A percentile compares a stretch with the other conserved stretches of the same genome.
These are phyloP conservation scores for Oryza coarctata DNA, from an alignment of 176 grass and related monocot species.

Conservation along the genomic window DNA sequence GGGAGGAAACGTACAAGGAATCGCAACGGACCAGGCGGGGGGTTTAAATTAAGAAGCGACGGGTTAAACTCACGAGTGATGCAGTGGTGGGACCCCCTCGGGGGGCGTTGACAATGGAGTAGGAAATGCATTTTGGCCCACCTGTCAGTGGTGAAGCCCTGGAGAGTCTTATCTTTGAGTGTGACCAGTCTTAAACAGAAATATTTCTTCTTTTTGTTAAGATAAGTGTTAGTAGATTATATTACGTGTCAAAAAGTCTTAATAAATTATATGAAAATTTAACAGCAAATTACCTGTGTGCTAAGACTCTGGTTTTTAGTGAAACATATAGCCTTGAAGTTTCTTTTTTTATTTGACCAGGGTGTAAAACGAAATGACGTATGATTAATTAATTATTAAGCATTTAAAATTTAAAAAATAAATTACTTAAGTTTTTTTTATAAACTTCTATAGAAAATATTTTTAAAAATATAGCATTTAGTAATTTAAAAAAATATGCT, in stretches of 20 bases:
- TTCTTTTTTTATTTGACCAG: not conserved
- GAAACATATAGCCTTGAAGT: not conserved
- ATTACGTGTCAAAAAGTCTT: too few relatives aligned
- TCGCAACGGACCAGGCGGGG: constrained; percentile 18
- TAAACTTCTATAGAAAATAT: too few relatives aligned
- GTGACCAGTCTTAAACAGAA: not conserved
- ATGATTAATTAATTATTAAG: too few relatives aligned
- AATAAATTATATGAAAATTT: too few relatives aligned
- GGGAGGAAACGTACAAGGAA: not conserved
- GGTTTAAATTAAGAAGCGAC: constrained; percentile 31
- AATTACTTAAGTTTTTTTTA: too few relatives aligned
- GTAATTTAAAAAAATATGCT: too few relatives aligned
- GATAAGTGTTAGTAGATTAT: too few relatives aligned
- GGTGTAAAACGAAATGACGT: too few relatives aligned
- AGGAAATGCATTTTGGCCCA: not conserved
- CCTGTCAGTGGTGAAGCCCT: not conserved
- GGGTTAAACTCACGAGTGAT: not conserved
- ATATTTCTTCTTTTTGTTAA: not conserved
- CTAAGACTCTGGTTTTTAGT: not conserved
- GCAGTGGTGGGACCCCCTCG: not conserved
- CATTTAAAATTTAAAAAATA: too few relatives aligned
- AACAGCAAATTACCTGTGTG: not conserved
- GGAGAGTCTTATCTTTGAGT: not conserved
- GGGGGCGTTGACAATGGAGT: not conserved
- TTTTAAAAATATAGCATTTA: too few relatives aligned